A percentile compares a stretch with the other conserved stretches of the same genome.
These are phyloP conservation scores for Huntiella abstrusa DNA, from an alignment of 2,329 filamentous ascomycete genomes.

Conservation along the genomic window DNA sequence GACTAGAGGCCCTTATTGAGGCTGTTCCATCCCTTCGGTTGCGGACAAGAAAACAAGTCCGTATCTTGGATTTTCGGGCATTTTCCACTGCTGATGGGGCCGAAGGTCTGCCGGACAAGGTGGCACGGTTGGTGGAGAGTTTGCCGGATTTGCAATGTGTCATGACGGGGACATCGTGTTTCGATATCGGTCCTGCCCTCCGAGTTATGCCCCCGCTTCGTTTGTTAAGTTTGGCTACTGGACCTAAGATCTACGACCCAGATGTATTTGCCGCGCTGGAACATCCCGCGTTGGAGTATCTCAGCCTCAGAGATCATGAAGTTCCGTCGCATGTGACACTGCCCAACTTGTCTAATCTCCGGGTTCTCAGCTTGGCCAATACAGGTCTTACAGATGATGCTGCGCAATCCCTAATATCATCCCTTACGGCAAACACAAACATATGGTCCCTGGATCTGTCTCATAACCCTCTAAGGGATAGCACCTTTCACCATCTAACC, in stretches of 20 bases:
- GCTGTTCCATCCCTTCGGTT: constrained; percentile 15
- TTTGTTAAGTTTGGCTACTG: neutral
- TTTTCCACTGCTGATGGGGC: constrained; percentile 5
- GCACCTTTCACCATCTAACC: constrained; percentile 9
- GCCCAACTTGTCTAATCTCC: constrained; percentile 20
- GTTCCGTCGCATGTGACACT: too few species aligned
- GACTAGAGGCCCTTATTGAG: constrained; percentile 26
- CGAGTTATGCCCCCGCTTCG: neutral
- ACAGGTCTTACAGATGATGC: constrained; percentile 22
- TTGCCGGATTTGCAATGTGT: constrained; percentile 5
- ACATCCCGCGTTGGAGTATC: too few species aligned
- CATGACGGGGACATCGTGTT: neutral
- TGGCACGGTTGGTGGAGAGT: constrained; percentile 3
- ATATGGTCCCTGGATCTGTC: constrained; percentile 40
- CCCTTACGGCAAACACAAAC: constrained; percentile 14
- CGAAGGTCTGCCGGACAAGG: neutral
- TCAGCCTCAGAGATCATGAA: too few species aligned
- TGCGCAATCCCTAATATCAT: too few species aligned
- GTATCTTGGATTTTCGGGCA: constrained; percentile 5
- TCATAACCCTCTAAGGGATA: constrained; percentile 32
- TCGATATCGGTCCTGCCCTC: constrained; percentile 4
- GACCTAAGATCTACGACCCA: neutral
- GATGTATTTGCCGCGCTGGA: neutral
- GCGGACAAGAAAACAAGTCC: neutral
- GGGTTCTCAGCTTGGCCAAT: constrained; percentile 30